Evolutionary conservation across 108 stramenopile genomes (phyloP), one percentile per base, ranked within the genome.

Genomic region (Cyclotella baltica): DNA sequence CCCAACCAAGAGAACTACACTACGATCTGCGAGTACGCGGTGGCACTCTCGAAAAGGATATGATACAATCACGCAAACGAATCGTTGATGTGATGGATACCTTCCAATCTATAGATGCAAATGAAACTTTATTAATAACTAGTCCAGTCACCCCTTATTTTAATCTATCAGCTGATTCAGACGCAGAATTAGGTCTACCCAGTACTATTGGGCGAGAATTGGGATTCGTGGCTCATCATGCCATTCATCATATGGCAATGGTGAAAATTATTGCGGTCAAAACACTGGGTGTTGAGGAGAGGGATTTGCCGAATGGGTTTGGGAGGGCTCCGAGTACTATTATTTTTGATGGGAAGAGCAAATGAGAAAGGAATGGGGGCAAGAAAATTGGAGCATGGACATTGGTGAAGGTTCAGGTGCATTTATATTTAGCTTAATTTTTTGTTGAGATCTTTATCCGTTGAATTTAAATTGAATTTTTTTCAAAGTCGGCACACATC

Each of bases 221-320:
- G 19, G 93, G 89, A 15, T 98, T 98, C 85, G 86, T 80, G 4
- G 95, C 93, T 9, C 97, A 98, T 77, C 97, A 98, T 72, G 92
- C 90, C 3, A 93, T 96, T 57, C 97, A 98, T 87, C 97, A 98
- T 78, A 78, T 95, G 88, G 94, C 95, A 43, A 88, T 96, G 93
- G 88, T 96, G 23, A 89, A 88, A 63, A 88, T 97, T 34, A 93
- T 96, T 78, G 86, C 91, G 33, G 23, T 84, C 27, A 50, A 86
- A 13, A 78, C 83, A 23, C 36, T 86, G 18, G 82, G 80, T 35
- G 23, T 95, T 29, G 61, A 80, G 30, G 67, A 80, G 22, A 34
- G 77, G 33, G 86, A 89, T 13, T 63, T 96, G 28, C 87, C 93
- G 0, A 31, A 70, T 13, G 91, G 84, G 34, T 91, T 96, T 77